phyloP scores from a whole-genome alignment of 352 stramenopile genomes.

The Discostella stelligera region DNA sequence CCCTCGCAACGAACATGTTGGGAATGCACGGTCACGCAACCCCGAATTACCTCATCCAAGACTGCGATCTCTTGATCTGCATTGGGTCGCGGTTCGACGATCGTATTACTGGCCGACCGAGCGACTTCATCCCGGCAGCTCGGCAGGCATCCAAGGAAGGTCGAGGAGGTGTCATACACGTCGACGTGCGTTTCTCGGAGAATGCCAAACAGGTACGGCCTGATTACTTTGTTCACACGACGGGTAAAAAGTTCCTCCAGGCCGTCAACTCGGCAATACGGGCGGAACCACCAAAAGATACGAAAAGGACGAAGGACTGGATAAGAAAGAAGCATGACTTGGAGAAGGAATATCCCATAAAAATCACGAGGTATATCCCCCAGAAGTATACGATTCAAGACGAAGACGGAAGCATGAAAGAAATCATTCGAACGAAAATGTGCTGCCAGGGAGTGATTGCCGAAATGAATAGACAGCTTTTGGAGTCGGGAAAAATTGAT shows the following conservation, averaged over 20 bases:
- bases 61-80: slow-evolving; percentile 91
- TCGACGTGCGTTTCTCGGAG: slow-evolving; percentile 90
- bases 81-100: slow-evolving; percentile 94
- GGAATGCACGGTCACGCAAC: slow-evolving; percentile 96
- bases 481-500: slow-evolving; percentile 85
- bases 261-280: slow-evolving; percentile 62
- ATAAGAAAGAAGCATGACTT: slow-evolving; percentile 88
- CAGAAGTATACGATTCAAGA: slow-evolving; percentile 43
- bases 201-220: slow-evolving; percentile 91
- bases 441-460: slow-evolving; percentile 92
- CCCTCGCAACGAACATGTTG: slow-evolving; percentile 94
- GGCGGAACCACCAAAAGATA: slow-evolving; percentile 43
- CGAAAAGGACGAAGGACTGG: slow-evolving; percentile 83
- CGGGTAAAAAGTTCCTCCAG: slow-evolving; percentile 72
- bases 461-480: slow-evolving; percentile 89
- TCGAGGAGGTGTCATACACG: slow-evolving; percentile 93
- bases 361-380: slow-evolving; percentile 81
- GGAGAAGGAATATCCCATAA: slow-evolving; percentile 91
- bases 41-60: slow-evolving; percentile 94
- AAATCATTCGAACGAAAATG: slow-evolving; percentile 76
- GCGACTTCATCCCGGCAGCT: slow-evolving; percentile 91
- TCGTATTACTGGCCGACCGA: slow-evolving; percentile 91
- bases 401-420: slow-evolving; percentile 48
- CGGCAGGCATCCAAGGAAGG: slow-evolving; percentile 88
- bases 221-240: slow-evolving; percentile 80